Evolutionary conservation across 371 early-diverging fungal genomes (phyloP), one percentile per base, ranked within the genome.

Genomic region (Fennellomyces sp.): DNA sequence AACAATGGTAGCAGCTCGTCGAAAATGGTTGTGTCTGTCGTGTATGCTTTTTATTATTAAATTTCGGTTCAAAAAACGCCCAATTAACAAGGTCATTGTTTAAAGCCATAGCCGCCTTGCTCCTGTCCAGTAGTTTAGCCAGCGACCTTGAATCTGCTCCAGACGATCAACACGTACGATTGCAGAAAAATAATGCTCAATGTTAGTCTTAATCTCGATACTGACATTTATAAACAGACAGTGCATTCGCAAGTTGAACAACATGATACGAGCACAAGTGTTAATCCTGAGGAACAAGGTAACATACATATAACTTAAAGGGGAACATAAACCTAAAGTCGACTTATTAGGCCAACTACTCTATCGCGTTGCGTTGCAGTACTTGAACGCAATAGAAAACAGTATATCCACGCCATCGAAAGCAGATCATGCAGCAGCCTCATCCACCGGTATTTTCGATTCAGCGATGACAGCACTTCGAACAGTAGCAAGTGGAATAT

Each of bases 341-440:
- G 12, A 58, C 21, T 36, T 52, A 10, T 13, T 31, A 64, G 77
- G 77, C n/a, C 65, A 71, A 49, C 54, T 55, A 23, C 38, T 76
- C 17, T 76, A 73, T 38, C 53, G 66, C 27, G 50, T 57, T 47
- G 77, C 77, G 5, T 28, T 69, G 25, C 64, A 69, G 26, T 65
- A 73, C 23, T 42, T 76, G 4, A 56, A 69, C 23, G 38, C 41
- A 0, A 64, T 73, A 3, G 63, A 49, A 28, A 45, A 59, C 30
- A 48, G 56, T 10, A 39, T 51, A n/a, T 27, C 38, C 13, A 23
- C 26, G 13, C 17, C 29, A 29, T 15, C 56, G 36, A 33, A 31
- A 10, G 26, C 12, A 6, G 35, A 28, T 19, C 19, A 33, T 25
- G 13, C 29, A n/a, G 35, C 36, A 12, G 54, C 52, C n/a, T 33